These are phyloP conservation scores for Lumnitzera racemosa DNA, from an alignment of 345 rosid genomes.

Conservation along the genomic window DNA sequence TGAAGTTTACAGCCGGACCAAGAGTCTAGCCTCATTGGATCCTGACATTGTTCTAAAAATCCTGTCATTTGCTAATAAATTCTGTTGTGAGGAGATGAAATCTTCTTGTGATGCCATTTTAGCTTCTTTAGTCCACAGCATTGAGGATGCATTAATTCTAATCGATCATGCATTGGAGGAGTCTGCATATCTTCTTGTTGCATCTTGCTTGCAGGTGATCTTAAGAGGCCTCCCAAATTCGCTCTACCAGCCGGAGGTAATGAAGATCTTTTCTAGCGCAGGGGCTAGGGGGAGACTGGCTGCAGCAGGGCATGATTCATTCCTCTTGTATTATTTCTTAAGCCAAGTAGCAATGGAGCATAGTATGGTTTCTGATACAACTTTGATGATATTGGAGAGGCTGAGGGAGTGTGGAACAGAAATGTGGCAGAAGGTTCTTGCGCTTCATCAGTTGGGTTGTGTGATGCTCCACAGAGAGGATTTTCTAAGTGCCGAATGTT, in stretches of 20 bases:
- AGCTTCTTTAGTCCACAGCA: conserved; percentile 45
- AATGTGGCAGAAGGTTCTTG: conserved; percentile 73
- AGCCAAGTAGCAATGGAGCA: conserved; percentile 76
- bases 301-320: conserved; percentile 55
- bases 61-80: conserved; percentile 66
- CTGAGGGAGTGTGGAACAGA: conserved; percentile 51
- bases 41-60: conserved; percentile 66
- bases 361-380: conserved; percentile 31
- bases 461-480: conserved; percentile 60
- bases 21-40: conserved; percentile 44
- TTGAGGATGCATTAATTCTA: conserved; percentile 59
- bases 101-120: conserved; percentile 64
- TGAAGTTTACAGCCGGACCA: conserved; percentile 62
- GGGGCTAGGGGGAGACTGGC: conserved; percentile 53
- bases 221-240: conserved; percentile 68
- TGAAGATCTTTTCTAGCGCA: conserved; percentile 50
- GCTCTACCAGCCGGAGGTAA: conserved; percentile 37
- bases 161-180: conserved; percentile 75
- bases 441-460: conserved; percentile 76
- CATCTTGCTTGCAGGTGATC: conserved; percentile 81
- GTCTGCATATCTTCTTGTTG: conserved; percentile 55
- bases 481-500: conserved; percentile 45
- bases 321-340: conserved; percentile 73
- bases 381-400: conserved; percentile 52
- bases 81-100: conserved; percentile 87